Evolutionary conservation across 305 asterid genomes (phyloP).

Genomic region (Fraxinus xanthoxyloides): DNA sequence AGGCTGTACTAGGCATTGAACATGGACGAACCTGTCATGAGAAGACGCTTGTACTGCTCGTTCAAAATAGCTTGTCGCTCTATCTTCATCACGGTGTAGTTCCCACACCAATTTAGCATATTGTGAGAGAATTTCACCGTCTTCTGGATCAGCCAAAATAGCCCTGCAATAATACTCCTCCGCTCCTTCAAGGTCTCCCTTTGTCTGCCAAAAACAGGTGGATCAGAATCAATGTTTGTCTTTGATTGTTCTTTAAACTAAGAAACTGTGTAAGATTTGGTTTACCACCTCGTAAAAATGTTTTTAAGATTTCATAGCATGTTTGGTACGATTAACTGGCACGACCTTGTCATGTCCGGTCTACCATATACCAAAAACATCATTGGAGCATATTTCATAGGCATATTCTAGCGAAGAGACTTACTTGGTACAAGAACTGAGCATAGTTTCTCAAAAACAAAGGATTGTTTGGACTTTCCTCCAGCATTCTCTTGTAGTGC

Average conservation of each 20-base stretch:
- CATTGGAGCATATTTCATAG: neutral
- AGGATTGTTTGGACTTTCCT: constrained; percentile 63
- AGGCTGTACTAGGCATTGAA: neutral
- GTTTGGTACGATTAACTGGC: neutral
- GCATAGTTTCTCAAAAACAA: constrained; percentile 83
- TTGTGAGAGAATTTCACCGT: constrained; percentile 76
- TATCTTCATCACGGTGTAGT: constrained; percentile 52
- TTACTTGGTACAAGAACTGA: constrained; percentile 65
- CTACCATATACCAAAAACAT: neutral
- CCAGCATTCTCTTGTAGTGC: constrained; percentile 64
- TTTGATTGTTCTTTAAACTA: neutral
- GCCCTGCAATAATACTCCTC: constrained; percentile 86
- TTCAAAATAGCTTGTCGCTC: constrained; percentile 62
- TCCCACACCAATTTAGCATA: constrained; percentile 80
- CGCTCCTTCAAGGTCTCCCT: constrained; percentile 58
- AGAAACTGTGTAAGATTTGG: neutral
- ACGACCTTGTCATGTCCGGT: neutral
- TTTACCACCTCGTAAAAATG: neutral
- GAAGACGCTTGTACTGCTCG: constrained; percentile 68
- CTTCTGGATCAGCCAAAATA: constrained; percentile 75
- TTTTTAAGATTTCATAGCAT: neutral
- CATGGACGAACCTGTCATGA: constrained; percentile 50
- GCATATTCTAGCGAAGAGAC: neutral
- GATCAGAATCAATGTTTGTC: neutral
- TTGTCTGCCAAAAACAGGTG: constrained; percentile 37